Evolutionary conservation across 78 protist genomes (phyloP).

Genomic region (Tieghemostelium lacteum): DNA sequence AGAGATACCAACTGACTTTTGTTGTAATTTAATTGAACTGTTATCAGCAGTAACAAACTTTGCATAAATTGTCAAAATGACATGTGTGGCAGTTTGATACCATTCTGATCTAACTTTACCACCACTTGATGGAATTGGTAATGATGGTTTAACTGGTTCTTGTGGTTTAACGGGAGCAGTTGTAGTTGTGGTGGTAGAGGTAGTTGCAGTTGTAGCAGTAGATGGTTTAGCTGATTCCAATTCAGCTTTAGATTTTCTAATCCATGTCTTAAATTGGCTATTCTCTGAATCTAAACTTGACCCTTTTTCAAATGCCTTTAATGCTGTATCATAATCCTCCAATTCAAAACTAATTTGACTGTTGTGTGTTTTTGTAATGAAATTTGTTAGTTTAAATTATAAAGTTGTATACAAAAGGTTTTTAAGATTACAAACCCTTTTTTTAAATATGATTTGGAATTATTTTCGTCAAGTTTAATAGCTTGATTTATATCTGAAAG

Average conservation of each 20-base stretch:
- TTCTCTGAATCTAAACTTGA: slow-evolving; percentile 56
- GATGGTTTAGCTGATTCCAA: slow-evolving; percentile 35
- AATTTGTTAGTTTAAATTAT: neutral
- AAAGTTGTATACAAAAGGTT: neutral
- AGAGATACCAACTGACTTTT: slow-evolving; percentile 48
- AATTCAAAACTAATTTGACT: slow-evolving; percentile 81
- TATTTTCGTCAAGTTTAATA: slow-evolving; percentile 76
- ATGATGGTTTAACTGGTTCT: slow-evolving; percentile 30
- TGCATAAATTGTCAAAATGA: slow-evolving; percentile 74
- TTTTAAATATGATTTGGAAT: slow-evolving; percentile 75
- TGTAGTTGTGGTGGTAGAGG: slow-evolving; percentile 34
- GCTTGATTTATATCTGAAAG: slow-evolving; percentile 72
- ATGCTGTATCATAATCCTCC: slow-evolving; percentile 85
- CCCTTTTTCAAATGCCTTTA: slow-evolving; percentile 82
- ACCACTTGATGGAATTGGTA: slow-evolving; percentile 74
- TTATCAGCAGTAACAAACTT: slow-evolving; percentile 69
- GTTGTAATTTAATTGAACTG: slow-evolving; percentile 14
- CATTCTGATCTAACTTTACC: slow-evolving; percentile 84
- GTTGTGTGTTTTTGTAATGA: neutral
- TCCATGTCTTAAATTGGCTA: slow-evolving; percentile 79
- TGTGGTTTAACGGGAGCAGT: too few relatives aligned
- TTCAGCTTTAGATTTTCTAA: slow-evolving; percentile 83
- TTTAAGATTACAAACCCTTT: slow-evolving; percentile 62
- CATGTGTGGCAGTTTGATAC: slow-evolving; percentile 84
- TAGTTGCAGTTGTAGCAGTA: slow-evolving; percentile 26